A percentile compares a stretch with the other conserved stretches of the same genome.
These are phyloP conservation scores for Trypanosoma scelopori DNA, from an alignment of 208 protist genomes.

Conservation along the genomic window DNA sequence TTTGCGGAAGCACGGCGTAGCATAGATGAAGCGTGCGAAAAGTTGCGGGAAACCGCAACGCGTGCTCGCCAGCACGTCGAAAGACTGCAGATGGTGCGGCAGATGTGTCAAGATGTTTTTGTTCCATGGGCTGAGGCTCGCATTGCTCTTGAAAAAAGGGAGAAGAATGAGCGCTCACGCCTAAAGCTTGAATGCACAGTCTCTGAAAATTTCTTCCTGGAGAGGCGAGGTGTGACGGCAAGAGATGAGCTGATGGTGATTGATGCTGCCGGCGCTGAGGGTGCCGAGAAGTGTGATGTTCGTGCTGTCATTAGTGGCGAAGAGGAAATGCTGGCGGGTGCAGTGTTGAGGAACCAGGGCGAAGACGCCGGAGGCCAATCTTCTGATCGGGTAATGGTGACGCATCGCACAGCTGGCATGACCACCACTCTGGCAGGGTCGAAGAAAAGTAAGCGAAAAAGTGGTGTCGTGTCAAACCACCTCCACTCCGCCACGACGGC, in stretches of 20 bases:
- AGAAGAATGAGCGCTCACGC: slow-evolving; percentile 6
- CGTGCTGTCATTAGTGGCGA: not conserved
- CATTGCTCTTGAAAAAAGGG: not conserved
- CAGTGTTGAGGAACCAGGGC: not conserved
- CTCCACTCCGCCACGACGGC: too few species aligned
- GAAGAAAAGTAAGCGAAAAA: too few species aligned
- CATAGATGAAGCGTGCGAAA: slow-evolving; percentile 13
- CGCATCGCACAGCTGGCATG: too few species aligned
- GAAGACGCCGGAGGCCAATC: too few species aligned
- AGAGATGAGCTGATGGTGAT: too few species aligned
- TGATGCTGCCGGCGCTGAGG: not conserved
- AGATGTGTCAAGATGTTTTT: slow-evolving; percentile 12
- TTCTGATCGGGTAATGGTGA: too few species aligned
- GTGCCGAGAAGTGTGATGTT: not conserved
- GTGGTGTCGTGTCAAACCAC: too few species aligned
- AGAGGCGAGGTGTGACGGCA: not conserved
- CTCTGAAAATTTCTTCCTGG: not conserved
- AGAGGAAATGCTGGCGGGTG: not conserved
- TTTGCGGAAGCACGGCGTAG: slow-evolving; percentile 1
- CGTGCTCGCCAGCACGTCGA: slow-evolving; percentile 1
- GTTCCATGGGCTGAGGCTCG: slow-evolving; percentile 11
- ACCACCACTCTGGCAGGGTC: too few species aligned
- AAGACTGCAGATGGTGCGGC: not conserved
- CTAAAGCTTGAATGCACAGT: slow-evolving; percentile 7
- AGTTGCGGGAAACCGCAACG: not conserved